These are phyloP conservation scores for Penicillium argentinense DNA, from an alignment of 495 filamentous ascomycete genomes.

Conservation along the genomic window DNA sequence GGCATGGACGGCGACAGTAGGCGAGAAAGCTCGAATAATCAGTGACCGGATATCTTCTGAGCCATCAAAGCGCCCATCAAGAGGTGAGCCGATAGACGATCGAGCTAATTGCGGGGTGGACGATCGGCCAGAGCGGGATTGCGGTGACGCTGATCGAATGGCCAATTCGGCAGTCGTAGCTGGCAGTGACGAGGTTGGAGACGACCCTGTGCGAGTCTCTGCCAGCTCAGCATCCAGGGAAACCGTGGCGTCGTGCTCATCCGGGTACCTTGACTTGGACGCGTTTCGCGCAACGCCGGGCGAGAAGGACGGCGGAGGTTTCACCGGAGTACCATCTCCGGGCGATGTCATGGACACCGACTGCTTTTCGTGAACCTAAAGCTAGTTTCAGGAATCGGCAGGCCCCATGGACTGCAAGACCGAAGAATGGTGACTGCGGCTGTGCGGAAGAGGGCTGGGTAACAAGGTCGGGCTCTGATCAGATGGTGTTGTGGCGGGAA, in stretches of 20 bases:
- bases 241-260: slow-evolving; percentile 39
- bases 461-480: slow-evolving; percentile 9
- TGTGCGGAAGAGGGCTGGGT: slow-evolving; percentile 10
- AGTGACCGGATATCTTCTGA: slow-evolving; percentile 68
- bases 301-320: slow-evolving; percentile 59
- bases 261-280: slow-evolving; percentile 50
- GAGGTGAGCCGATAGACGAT: slow-evolving; percentile 55
- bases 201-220: slow-evolving; percentile 52
- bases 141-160: slow-evolving; percentile 48
- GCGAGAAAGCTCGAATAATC: slow-evolving; percentile 81
- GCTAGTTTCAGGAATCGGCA: slow-evolving; percentile 15
- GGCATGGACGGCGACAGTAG: slow-evolving; percentile 79
- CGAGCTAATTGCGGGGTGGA: slow-evolving; percentile 58
- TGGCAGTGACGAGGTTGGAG: slow-evolving; percentile 41
- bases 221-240: slow-evolving; percentile 49
- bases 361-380: slow-evolving; percentile 21
- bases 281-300: slow-evolving; percentile 50
- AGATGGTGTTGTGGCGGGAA: slow-evolving; percentile 26
- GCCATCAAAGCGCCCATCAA: slow-evolving; percentile 48
- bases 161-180: slow-evolving; percentile 37
- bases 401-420: slow-evolving; percentile 37
- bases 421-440: not conserved
- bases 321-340: slow-evolving; percentile 60
- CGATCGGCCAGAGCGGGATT: slow-evolving; percentile 58
- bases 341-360: slow-evolving; percentile 60